Percentiles rank a stretch among this genome's conserved stretches.
Conservation (phyloP, 1,139 yeast species). For the Candida mesenterica region DNA sequence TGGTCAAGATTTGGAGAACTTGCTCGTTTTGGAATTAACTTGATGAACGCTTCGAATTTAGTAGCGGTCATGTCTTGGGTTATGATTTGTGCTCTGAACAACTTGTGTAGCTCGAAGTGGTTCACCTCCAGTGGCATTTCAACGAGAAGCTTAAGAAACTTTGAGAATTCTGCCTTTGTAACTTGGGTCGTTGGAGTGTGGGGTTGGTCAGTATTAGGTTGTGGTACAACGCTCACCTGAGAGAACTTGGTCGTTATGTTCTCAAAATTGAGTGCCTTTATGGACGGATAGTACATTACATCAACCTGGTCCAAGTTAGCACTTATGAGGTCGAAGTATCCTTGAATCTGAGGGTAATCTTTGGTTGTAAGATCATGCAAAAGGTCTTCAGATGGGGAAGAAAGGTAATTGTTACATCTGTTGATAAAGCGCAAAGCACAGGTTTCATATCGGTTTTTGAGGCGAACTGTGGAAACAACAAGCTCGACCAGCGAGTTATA, state of each 20-base stretch:
- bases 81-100: conserved; percentile 11
- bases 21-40: conserved; percentile 14
- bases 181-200: not conserved
- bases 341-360: conserved; percentile 19
- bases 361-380: conserved; percentile 17
- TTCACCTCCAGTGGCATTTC: conserved; percentile 3
- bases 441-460: conserved; percentile 33
- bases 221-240: conserved; percentile 3
- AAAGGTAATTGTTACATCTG: conserved; percentile 18
- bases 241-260: conserved; percentile 15
- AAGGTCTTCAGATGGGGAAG: conserved; percentile 1
- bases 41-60: conserved; percentile 13
- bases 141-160: not conserved
- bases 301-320: conserved; percentile 12
- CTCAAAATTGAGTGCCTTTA: conserved; percentile 16
- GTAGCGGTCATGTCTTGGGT: conserved; percentile 10
- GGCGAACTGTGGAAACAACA: conserved; percentile 22
- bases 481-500: conserved; percentile 21
- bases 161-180: not conserved
- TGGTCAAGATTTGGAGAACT: conserved; percentile 8
- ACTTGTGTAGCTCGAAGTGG: conserved; percentile 14
- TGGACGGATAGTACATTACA: conserved; percentile 17
- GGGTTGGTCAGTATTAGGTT: no score
- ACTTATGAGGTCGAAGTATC: conserved; percentile 9
- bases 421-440: conserved; percentile 30